Evolutionary conservation across 352 stramenopile species (phyloP).

Genomic region (Phytophthora sp.): DNA sequence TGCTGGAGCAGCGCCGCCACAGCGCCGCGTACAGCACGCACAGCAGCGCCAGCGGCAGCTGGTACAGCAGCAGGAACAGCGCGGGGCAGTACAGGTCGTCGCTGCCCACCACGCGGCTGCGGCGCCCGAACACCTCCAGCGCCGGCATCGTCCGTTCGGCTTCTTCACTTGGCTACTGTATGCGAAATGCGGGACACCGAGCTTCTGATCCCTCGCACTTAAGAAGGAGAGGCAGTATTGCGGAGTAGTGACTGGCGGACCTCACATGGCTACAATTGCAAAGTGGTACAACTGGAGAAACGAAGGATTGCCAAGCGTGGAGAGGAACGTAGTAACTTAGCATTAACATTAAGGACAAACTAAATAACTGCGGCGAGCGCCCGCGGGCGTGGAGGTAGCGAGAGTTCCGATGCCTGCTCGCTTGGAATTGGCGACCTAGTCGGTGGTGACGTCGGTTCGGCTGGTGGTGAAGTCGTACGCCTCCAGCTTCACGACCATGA

Average conservation of each 20-base stretch:
- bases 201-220: no score
- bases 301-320: no score
- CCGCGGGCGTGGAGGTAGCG: conserved; percentile 8
- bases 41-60: conserved; percentile 71
- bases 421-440: conserved; percentile 6
- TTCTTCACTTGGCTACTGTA: conserved; percentile 16
- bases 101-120: conserved; percentile 83
- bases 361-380: conserved; percentile 33
- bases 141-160: conserved; percentile 58
- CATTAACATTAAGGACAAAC: conserved; percentile 31
- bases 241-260: no score
- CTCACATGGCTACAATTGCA: no score
- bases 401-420: conserved; percentile 4
- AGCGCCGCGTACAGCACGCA: conserved; percentile 68
- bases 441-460: conserved; percentile 30
- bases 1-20: conserved; percentile 70
- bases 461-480: conserved; percentile 47
- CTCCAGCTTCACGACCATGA: conserved; percentile 74
- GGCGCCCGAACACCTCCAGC: conserved; percentile 84
- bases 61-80: conserved; percentile 77
- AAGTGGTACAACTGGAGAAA: no score
- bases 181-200: conserved; percentile 26
- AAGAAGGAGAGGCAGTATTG: no score
- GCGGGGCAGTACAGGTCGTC: conserved; percentile 88
- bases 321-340: conserved; percentile 12